Evolutionary conservation across 495 filamentous ascomycete genomes (phyloP), one percentile per base, ranked within the genome.

Genomic region (Terfezia claveryi): DNA sequence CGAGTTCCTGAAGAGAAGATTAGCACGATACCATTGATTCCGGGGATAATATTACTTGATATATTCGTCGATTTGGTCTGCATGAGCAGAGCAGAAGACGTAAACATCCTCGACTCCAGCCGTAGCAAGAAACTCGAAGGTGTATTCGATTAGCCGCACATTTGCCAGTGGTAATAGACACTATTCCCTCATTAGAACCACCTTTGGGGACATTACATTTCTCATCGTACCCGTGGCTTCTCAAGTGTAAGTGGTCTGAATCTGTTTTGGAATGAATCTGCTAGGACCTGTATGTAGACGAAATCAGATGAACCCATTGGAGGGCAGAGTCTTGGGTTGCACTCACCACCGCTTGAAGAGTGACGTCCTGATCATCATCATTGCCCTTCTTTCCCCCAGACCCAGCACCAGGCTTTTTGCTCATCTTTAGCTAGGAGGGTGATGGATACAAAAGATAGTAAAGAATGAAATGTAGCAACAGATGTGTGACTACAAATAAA

Each of bases 111-210:
- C 77, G 1, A 95, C 85, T 37, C 88, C 89, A 38, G 88, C 83
- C 75, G 85, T 85, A 52, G 89, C 88, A 0, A 99, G 81, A 66
- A 91, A 95, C 66, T 99, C 91, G 58, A 95, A 78, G 4, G 89
- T 94, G 67, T 99, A 95, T 69, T 96, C 89, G 69, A 99, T 94
- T 55, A 96, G 72, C 17, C 92, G 92, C 2, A 80, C 84, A 62
- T 96, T 96, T 51, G 84, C 92, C 56, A 99, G 74, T 32, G 89
- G 89, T 36, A 99, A 73, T 36, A 99, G 81, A 74, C 92, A 96
- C 87, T 92, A 59, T 36, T 8, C 27, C 17, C 20, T 41, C 36
- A 14, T 11, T 54, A 11, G n/a, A 49, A 36, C 27, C 49, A 32
- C 27, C 27, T 7, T 32, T 2, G 16, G 16, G 41, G 55, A 32